Percentiles rank a stretch among this genome's conserved stretches.
Evolutionary conservation across 495 filamentous ascomycete genomes (phyloP).

Genomic region (Penicillium psychrofluorescens): DNA sequence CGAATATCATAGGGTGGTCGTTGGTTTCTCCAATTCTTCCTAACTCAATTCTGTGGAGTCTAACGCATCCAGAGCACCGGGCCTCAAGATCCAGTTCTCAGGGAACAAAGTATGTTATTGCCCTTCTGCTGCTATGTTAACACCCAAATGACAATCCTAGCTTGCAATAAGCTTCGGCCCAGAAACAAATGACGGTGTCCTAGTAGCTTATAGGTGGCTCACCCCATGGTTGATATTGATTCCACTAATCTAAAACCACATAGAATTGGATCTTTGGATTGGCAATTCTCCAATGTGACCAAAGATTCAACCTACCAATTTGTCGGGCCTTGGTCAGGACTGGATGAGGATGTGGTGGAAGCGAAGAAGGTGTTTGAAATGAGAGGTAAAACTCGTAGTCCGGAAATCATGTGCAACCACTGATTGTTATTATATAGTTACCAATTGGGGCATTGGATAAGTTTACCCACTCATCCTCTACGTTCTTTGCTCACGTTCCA

Average conservation of each 20-base stretch:
- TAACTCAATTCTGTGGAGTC: background rate
- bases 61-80: constrained; percentile 39
- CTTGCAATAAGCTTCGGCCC: constrained; percentile 55
- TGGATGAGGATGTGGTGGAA: constrained; percentile 7
- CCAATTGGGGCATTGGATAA: constrained; percentile 61
- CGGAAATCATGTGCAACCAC: background rate
- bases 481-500: constrained; percentile 1
- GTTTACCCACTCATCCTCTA: constrained; percentile 2
- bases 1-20: constrained; percentile 28
- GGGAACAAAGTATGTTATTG: constrained; percentile 41
- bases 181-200: constrained; percentile 45
- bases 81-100: constrained; percentile 58
- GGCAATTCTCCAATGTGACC: constrained; percentile 62
- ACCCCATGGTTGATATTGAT: background rate
- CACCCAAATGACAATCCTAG: constrained; percentile 10
- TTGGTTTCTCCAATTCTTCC: constrained; percentile 13
- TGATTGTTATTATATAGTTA: constrained; percentile 34
- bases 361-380: constrained; percentile 26
- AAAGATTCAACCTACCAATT: constrained; percentile 54
- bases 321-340: constrained; percentile 25
- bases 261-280: constrained; percentile 56
- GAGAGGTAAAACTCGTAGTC: constrained; percentile 18
- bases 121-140: background rate
- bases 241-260: background rate
- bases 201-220: constrained; percentile 48